A percentile compares a stretch with the other conserved stretches of the same genome.
These are phyloP conservation scores for Colletotrichum euphorbiae DNA, from an alignment of 2,329 filamentous ascomycete genomes.

Conservation along the genomic window DNA sequence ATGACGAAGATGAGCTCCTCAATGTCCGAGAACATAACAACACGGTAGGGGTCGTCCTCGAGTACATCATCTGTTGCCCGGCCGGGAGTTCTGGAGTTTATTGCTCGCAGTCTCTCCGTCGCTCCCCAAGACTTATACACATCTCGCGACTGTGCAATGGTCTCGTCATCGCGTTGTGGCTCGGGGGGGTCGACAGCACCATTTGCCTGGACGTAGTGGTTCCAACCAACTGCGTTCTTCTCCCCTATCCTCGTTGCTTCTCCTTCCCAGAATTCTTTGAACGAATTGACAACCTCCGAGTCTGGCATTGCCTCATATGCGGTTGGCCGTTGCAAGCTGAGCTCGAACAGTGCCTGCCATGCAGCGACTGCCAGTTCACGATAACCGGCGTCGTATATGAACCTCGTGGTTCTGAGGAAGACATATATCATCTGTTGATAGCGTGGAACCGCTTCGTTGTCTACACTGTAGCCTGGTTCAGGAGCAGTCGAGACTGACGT, in stretches of 20 bases:
- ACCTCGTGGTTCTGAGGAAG: constrained; percentile 78
- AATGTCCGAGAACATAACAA: constrained; percentile 84
- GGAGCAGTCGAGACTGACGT: constrained; percentile 26
- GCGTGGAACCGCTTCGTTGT: constrained; percentile 19
- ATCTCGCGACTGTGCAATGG: constrained; percentile 51
- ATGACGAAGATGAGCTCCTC: constrained; percentile 69
- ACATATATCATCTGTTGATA: constrained; percentile 72
- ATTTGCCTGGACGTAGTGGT: constrained; percentile 55
- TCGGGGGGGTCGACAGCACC: constrained; percentile 56
- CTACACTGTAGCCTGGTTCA: constrained; percentile 2
- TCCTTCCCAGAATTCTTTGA: constrained; percentile 87
- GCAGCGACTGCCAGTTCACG: constrained; percentile 79
- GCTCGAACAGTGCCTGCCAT: constrained; percentile 87
- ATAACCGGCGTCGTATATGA: constrained; percentile 82
- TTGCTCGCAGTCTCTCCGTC: constrained; percentile 64
- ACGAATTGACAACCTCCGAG: constrained; percentile 50
- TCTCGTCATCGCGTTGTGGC: constrained; percentile 44
- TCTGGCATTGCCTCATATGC: constrained; percentile 41
- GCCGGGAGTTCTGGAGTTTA: constrained; percentile 70
- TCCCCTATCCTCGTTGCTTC: constrained; percentile 86
- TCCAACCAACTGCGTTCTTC: constrained; percentile 76
- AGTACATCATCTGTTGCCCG: constrained; percentile 79
- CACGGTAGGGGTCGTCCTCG: constrained; percentile 85
- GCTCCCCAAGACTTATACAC: constrained; percentile 63
- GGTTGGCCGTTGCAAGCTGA: constrained; percentile 70